phyloP scores from a whole-genome alignment of 2,329 filamentous ascomycete genomes.

The Fusarium avenaceum region DNA sequence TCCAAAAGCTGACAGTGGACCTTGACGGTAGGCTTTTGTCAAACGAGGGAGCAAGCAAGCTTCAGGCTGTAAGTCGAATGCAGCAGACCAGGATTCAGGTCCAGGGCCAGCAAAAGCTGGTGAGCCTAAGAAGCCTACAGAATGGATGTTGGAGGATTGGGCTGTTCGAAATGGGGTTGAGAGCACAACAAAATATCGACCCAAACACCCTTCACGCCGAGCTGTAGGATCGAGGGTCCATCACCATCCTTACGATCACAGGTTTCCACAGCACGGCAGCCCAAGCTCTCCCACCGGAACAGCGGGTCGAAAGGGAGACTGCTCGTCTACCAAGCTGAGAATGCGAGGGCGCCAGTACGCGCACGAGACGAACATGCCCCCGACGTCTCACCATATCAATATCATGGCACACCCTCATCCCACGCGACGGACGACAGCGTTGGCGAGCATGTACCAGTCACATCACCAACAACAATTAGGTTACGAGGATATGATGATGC shows the following conservation, averaged over 20 bases:
- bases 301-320: slow-evolving; percentile 54
- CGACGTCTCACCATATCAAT: slow-evolving; percentile 37
- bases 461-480: slow-evolving; percentile 40
- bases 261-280: slow-evolving; percentile 41
- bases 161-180: slow-evolving; percentile 80
- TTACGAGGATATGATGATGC: slow-evolving; percentile 41
- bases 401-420: slow-evolving; percentile 31
- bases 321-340: slow-evolving; percentile 49
- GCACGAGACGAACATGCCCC: slow-evolving; percentile 41
- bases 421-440: slow-evolving; percentile 38
- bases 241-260: slow-evolving; percentile 34
- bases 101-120: slow-evolving; percentile 32
- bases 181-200: slow-evolving; percentile 86
- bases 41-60: slow-evolving; percentile 55
- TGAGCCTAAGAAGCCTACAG: slow-evolving; percentile 73
- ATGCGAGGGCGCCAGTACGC: slow-evolving; percentile 44
- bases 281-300: slow-evolving; percentile 51
- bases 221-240: slow-evolving; percentile 28
- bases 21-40: slow-evolving; percentile 54
- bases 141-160: slow-evolving; percentile 82
- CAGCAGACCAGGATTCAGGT: slow-evolving; percentile 10
- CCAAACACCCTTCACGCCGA: slow-evolving; percentile 55
- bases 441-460: slow-evolving; percentile 42
- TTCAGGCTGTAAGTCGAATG: slow-evolving; percentile 44
- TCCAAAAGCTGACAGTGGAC: slow-evolving; percentile 34